Percentiles rank a stretch among this genome's conserved stretches.
These are phyloP conservation scores for Saposhnikovia divaricata DNA, from an alignment of 129 eudicot species.

Conservation along the genomic window DNA sequence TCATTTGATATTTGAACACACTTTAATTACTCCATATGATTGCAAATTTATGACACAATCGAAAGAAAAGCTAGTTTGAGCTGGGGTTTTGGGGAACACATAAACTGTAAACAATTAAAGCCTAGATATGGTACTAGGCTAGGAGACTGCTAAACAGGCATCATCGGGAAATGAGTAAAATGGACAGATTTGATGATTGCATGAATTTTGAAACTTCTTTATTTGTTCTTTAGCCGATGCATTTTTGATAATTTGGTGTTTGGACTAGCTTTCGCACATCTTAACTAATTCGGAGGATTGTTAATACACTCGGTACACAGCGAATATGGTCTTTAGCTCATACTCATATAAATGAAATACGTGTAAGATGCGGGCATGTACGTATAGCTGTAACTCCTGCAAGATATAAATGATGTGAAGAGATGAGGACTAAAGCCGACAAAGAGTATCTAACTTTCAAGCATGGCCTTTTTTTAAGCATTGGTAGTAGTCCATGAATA, in stretches of 20 bases:
- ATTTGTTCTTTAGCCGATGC: too few relatives aligned
- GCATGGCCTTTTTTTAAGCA: conserved; percentile 16
- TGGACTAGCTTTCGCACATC: too few relatives aligned
- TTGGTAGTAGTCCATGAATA: not conserved
- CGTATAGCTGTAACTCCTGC: not conserved
- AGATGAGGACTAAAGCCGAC: conserved; percentile 21
- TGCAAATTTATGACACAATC: conserved; percentile 4
- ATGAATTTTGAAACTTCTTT: not conserved
- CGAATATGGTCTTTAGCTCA: too few relatives aligned
- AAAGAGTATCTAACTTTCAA: conserved; percentile 35
- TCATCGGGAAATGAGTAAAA: not conserved
- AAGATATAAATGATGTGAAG: not conserved
- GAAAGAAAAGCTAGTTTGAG: not conserved
- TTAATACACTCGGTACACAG: too few relatives aligned
- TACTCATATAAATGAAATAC: too few relatives aligned
- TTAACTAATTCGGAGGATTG: too few relatives aligned
- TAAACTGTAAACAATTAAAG: not conserved
- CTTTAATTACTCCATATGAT: conserved; percentile 22
- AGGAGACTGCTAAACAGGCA: not conserved
- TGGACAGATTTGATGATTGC: not conserved
- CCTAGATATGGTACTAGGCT: not conserved
- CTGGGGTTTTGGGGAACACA: conserved; percentile 12
- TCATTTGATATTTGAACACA: not conserved
- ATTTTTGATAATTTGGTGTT: too few relatives aligned
- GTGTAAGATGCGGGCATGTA: not conserved